phyloP scores from a whole-genome alignment of 306 rosid species.

The Bauhinia variegata region DNA sequence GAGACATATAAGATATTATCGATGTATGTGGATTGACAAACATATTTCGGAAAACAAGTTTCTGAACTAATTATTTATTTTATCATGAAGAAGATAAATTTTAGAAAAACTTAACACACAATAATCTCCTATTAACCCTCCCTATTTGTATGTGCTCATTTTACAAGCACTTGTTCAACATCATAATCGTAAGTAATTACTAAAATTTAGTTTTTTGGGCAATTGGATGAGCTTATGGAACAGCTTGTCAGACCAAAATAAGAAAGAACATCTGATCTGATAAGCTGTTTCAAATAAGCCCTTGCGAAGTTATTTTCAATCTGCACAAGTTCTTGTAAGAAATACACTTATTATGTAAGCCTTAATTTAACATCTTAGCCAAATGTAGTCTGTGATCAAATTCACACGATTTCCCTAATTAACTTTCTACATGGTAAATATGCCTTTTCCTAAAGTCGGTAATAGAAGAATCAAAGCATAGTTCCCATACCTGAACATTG shows the following conservation, averaged over 20 bases:
- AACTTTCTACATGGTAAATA: background rate
- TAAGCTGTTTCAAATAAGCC: no score
- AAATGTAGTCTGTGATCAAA: background rate
- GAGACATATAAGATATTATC: background rate
- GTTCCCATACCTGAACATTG: constrained; percentile 81
- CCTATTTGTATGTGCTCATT: no score
- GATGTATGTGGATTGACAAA: constrained; percentile 10
- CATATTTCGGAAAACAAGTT: constrained; percentile 7
- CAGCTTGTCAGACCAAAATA: no score
- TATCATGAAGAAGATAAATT: constrained; percentile 2
- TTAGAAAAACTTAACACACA: background rate
- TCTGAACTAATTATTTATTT: background rate
- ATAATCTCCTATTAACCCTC: background rate
- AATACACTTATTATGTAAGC: no score
- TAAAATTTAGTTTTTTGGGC: no score
- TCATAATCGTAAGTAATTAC: no score
- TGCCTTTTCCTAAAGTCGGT: background rate
- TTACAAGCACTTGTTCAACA: no score
- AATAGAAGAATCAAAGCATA: constrained; percentile 17
- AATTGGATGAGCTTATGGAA: no score
- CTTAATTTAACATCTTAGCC: no score
- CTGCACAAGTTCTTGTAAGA: no score
- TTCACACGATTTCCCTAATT: constrained; percentile 15
- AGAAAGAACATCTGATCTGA: no score
- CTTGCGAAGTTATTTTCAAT: no score